phyloP scores from a whole-genome alignment of 768 basidiomycete genomes.

The Mycena epipterygia region DNA sequence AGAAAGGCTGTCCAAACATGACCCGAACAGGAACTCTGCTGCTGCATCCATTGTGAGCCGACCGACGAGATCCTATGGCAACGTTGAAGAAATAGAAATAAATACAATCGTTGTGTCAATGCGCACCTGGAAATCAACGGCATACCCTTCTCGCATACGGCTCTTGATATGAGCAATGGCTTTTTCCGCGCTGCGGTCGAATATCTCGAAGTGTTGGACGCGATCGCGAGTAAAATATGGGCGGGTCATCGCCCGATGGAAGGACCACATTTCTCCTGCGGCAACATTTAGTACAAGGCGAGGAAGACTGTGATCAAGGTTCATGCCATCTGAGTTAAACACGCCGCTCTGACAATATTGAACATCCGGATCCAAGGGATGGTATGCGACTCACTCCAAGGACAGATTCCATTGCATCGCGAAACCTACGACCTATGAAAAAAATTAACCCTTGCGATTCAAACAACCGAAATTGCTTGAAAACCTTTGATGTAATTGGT shows the following conservation, averaged over 20 bases:
- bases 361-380: not conserved
- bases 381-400: constrained; percentile 12
- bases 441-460: too few species aligned
- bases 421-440: constrained; percentile 4
- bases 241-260: constrained; percentile 41
- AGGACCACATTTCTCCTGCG: constrained; percentile 31
- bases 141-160: constrained; percentile 23
- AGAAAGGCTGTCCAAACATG: not conserved
- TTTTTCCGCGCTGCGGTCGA: constrained; percentile 36
- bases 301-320: not conserved
- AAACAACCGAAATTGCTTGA: not conserved
- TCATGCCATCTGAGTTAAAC: constrained; percentile 44
- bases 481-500: constrained; percentile 43
- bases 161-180: constrained; percentile 31
- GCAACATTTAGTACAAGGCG: not conserved
- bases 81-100: not conserved
- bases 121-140: constrained; percentile 38
- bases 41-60: not conserved
- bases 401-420: constrained; percentile 15
- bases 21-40: not conserved
- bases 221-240: constrained; percentile 40
- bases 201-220: constrained; percentile 40
- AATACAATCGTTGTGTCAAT: not conserved
- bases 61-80: not conserved
- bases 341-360: constrained; percentile 36